Evolutionary conservation across 352 stramenopile species (phyloP).

Genomic region (Thalassiosira hispida): DNA sequence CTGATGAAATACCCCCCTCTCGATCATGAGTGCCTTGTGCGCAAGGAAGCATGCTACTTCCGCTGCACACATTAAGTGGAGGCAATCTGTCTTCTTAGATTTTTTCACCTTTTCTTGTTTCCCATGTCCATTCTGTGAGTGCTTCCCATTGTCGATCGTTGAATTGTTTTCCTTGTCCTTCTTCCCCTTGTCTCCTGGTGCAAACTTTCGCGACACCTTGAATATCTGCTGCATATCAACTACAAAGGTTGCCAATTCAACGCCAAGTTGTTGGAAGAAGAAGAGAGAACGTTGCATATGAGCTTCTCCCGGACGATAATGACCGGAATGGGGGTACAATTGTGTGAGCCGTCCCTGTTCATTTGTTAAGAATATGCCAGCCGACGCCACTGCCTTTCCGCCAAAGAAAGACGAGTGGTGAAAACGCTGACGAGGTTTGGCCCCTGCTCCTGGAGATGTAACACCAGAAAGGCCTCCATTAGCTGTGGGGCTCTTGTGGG

Average conservation of each 20-base stretch:
- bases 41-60: conserved; percentile 77
- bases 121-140: conserved; percentile 5
- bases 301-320: conserved; percentile 94
- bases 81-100: conserved; percentile 74
- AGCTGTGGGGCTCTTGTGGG: conserved; percentile 6
- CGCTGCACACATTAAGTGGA: conserved; percentile 68
- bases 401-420: conserved; percentile 98
- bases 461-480: neutral
- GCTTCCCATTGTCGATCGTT: conserved; percentile 22
- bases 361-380: conserved; percentile 95
- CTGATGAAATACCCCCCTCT: conserved; percentile 73
- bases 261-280: conserved; percentile 90
- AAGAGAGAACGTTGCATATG: conserved; percentile 93
- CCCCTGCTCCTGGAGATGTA: conserved; percentile 16
- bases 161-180: conserved; percentile 27
- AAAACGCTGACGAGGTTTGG: conserved; percentile 87
- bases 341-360: conserved; percentile 89
- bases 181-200: conserved; percentile 25
- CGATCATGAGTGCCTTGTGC: conserved; percentile 80
- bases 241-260: conserved; percentile 90
- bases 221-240: conserved; percentile 96
- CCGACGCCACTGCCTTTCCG: conserved; percentile 94
- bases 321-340: conserved; percentile 97
- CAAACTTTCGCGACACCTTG: conserved; percentile 89
- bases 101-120: conserved; percentile 60